phyloP scores from a whole-genome alignment of 2,329 filamentous ascomycete species.

The Ophiostoma montium region DNA sequence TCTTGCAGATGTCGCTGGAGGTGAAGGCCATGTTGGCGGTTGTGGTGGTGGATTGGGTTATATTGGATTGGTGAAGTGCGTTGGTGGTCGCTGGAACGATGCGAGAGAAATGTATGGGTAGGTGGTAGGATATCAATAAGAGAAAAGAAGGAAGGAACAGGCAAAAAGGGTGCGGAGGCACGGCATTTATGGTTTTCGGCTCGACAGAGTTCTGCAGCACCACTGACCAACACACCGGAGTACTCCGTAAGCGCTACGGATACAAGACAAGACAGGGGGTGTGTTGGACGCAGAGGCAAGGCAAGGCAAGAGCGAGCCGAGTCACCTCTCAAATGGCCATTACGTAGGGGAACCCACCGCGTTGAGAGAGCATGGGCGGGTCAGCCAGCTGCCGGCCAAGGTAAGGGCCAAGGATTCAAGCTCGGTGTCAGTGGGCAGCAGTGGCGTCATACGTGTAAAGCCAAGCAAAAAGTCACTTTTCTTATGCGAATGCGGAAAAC shows the following conservation, averaged over 20 bases:
- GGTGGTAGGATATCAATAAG: no score
- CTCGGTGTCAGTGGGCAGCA: no score
- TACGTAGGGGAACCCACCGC: background rate
- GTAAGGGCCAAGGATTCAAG: no score
- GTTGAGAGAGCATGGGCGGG: background rate
- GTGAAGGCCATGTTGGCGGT: conserved; percentile 42
- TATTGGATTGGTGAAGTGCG: background rate
- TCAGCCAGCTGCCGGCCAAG: background rate
- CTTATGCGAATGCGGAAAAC: no score
- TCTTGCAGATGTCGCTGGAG: conserved; percentile 44
- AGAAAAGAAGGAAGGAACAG: background rate
- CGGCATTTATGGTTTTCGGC: conserved; percentile 1
- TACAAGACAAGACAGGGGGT: background rate
- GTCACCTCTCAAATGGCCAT: no score
- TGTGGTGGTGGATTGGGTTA: background rate
- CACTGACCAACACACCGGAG: no score
- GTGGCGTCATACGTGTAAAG: background rate
- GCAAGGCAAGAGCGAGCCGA: background rate
- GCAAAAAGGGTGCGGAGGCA: background rate
- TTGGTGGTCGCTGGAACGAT: background rate
- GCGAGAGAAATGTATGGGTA: no score
- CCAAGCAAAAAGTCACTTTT: no score
- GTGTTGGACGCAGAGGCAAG: background rate
- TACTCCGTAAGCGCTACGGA: background rate
- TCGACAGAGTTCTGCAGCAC: background rate